Percentiles rank a stretch among this genome's conserved stretches.
phyloP scores from a whole-genome alignment of 2,329 filamentous ascomycete species.

The Penicillium freii region DNA sequence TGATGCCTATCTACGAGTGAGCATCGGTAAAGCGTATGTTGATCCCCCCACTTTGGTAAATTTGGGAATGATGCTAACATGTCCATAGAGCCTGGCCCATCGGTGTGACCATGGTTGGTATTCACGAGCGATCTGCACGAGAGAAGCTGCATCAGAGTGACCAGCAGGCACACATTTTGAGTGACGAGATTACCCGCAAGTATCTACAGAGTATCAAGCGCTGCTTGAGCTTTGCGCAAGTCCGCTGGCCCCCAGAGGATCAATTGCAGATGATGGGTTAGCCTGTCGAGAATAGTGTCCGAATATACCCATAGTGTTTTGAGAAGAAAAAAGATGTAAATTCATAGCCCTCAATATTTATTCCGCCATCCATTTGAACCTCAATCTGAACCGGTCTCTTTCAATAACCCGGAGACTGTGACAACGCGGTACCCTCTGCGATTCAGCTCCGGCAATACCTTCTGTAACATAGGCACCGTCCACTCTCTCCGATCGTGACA shows the following conservation, averaged over 20 bases:
- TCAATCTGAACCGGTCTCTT: conserved; percentile 20
- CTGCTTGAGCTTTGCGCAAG: conserved; percentile 93
- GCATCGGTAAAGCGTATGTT: conserved; percentile 79
- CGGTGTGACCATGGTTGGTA: conserved; percentile 99
- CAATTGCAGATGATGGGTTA: conserved; percentile 91
- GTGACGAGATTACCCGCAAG: conserved; percentile 91
- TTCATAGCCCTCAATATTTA: background rate
- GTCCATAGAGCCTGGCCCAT: conserved; percentile 79
- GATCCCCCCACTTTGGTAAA: background rate
- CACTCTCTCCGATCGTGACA: conserved; percentile 83
- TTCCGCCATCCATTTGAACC: background rate
- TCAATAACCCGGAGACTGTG: conserved; percentile 66
- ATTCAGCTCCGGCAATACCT: conserved; percentile 69
- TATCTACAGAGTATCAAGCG: conserved; percentile 97
- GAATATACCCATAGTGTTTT: conserved; percentile 18
- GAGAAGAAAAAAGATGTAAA: background rate
- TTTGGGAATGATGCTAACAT: conserved; percentile 14
- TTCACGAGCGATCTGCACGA: conserved; percentile 91
- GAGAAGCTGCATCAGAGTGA: conserved; percentile 86
- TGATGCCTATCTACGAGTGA: conserved; percentile 86
- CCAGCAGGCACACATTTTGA: conserved; percentile 89
- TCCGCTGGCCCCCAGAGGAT: conserved; percentile 92
- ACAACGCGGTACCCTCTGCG: conserved; percentile 68
- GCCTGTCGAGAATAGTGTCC: conserved; percentile 9
- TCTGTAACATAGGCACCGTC: conserved; percentile 75